phyloP scores from a whole-genome alignment of 495 filamentous ascomycete species.

The Opeltia flavorubescens region DNA sequence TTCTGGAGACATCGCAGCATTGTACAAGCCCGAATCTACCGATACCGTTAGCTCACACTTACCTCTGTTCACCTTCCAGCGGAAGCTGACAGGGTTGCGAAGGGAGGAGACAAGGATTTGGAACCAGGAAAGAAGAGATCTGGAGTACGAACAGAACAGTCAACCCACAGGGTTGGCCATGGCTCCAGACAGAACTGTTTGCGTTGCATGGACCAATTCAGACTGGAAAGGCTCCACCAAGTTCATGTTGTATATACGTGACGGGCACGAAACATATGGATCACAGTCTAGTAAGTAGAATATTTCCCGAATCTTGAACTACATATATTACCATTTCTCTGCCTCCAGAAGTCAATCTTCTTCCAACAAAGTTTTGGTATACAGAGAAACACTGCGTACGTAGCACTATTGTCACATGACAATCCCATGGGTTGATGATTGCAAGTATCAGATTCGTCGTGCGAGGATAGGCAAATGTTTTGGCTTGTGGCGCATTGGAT shows the following conservation, averaged over 20 bases:
- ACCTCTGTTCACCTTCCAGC: background rate
- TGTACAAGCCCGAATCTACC: constrained; percentile 2
- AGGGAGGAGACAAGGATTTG: background rate
- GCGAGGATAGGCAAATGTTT: no score
- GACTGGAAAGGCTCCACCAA: background rate
- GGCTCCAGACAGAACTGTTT: constrained; percentile 12
- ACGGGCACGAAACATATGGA: constrained; percentile 11
- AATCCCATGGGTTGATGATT: no score
- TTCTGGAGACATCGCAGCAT: constrained; percentile 10
- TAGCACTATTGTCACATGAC: no score
- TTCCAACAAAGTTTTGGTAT: no score
- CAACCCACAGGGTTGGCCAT: constrained; percentile 11
- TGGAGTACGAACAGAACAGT: background rate
- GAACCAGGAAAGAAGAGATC: constrained; percentile 13
- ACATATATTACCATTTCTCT: no score
- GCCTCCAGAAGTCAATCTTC: no score
- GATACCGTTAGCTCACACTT: background rate
- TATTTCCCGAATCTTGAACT: no score
- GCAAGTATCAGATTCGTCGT: no score
- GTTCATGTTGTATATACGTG: constrained; percentile 6
- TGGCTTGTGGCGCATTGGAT: no score
- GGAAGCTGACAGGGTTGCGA: background rate
- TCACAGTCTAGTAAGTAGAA: no score
- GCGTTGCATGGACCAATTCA: constrained; percentile 10
- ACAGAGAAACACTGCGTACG: no score